Percentiles rank a stretch among this genome's conserved stretches.
Evolutionary conservation across 345 rosid species (phyloP).

Genomic region (Euphorbia pulcherrima): DNA sequence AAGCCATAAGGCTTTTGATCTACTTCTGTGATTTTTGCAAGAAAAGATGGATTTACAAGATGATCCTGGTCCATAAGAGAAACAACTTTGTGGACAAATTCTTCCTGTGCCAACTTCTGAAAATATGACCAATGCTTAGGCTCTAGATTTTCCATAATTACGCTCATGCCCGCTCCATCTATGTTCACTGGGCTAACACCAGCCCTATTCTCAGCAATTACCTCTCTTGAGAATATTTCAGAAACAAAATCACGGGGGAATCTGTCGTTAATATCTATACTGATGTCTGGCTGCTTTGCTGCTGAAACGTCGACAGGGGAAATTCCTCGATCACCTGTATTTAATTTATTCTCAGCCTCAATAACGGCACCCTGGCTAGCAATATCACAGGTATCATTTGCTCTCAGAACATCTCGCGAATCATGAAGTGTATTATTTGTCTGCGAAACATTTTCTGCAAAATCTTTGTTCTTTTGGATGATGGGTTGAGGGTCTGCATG

Average conservation of each 20-base stretch:
- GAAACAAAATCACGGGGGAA: conserved; percentile 80
- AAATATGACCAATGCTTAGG: conserved; percentile 84
- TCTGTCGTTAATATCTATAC: conserved; percentile 75
- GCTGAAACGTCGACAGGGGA: conserved; percentile 32
- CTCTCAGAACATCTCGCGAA: conserved; percentile 32
- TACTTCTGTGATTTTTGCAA: conserved; percentile 30
- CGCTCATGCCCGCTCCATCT: conserved; percentile 63
- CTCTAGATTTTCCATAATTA: conserved; percentile 67
- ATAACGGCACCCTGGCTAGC: conserved; percentile 30
- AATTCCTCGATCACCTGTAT: conserved; percentile 25
- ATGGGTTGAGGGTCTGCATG: conserved; percentile 30
- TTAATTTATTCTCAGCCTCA: conserved; percentile 21
- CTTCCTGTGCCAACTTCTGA: conserved; percentile 76
- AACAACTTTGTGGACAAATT: conserved; percentile 46
- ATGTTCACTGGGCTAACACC: conserved; percentile 35
- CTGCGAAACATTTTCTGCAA: conserved; percentile 38
- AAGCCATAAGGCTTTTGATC: conserved; percentile 34
- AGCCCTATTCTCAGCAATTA: conserved; percentile 48
- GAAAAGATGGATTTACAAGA: conserved; percentile 28
- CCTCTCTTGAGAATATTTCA: conserved; percentile 60
- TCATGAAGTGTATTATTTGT: conserved; percentile 32
- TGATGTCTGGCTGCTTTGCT: conserved; percentile 61
- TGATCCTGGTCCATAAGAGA: conserved; percentile 60
- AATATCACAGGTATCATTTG: conserved; percentile 23
- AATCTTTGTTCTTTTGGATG: conserved; percentile 41